These are phyloP conservation scores for Aegilops umbellulata DNA, from an alignment of 176 grass and related monocot species.

Conservation along the genomic window DNA sequence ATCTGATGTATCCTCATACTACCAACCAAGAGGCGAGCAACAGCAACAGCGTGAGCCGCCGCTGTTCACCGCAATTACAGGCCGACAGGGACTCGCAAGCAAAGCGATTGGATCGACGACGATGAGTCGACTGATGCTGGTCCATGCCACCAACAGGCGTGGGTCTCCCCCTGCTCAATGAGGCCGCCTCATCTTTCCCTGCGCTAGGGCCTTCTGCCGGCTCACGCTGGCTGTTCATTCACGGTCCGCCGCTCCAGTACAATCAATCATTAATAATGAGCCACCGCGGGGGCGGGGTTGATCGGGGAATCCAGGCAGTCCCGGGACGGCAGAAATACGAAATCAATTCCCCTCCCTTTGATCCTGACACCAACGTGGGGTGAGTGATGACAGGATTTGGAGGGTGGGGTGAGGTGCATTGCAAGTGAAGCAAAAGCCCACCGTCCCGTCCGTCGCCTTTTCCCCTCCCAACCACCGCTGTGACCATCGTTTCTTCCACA, in stretches of 20 bases:
- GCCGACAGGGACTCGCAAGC: constrained; percentile 37
- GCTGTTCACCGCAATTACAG: constrained; percentile 12
- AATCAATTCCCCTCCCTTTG: not conserved
- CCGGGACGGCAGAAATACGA: not conserved
- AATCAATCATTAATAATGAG: constrained; percentile 23
- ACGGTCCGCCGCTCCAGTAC: constrained; percentile 20
- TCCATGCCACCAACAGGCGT: constrained; percentile 39
- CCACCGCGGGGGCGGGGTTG: not conserved
- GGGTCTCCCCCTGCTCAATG: constrained; percentile 23
- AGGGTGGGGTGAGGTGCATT: constrained; percentile 42
- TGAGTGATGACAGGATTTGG: constrained; percentile 32
- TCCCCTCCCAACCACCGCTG: constrained; percentile 13
- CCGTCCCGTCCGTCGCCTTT: constrained; percentile 27
- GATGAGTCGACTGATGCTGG: not conserved
- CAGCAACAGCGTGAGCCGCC: not conserved
- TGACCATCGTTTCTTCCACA: not conserved
- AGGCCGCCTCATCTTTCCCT: not conserved
- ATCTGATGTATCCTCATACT: not conserved
- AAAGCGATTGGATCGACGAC: constrained; percentile 18
- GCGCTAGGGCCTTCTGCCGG: not conserved
- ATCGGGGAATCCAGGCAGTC: not conserved
- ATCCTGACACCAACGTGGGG: constrained; percentile 28
- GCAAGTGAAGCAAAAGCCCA: constrained; percentile 64
- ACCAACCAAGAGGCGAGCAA: constrained; percentile 15
- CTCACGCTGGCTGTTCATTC: not conserved